Evolutionary conservation across 2,329 filamentous ascomycete genomes (phyloP), one percentile per base, ranked within the genome.

Genomic region (Neurospora crassa): DNA sequence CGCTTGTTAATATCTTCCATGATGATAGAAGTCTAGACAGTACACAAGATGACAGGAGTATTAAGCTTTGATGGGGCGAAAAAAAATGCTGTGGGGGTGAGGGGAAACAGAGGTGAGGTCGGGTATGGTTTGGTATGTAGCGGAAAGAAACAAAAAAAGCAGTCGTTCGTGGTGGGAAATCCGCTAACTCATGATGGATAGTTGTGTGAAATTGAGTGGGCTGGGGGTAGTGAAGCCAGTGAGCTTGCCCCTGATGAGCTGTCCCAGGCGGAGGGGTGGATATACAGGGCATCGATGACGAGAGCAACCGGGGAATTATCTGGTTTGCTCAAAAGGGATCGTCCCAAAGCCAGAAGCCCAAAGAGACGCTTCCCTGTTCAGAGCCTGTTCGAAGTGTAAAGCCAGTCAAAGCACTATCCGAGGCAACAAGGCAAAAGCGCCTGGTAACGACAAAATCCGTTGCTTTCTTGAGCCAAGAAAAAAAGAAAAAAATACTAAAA

Each of bases 1-100:
- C 80, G 80, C 77, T 82, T 80, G 85, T 89, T 84, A 88, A 87
- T 81, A 79, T 80, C 81, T 75, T 81, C 80, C 81, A 85, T 83
- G 76, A 72, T 75, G 73, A 77, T 68, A 74, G 73, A 75, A 67
- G 69, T 73, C 70, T 29, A 43, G 29, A 63, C 45, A 63, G 29
- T 45, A 70, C 34, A 72, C 37, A 69, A 69, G 67, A 47, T 73
- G 72, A 74, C 45, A 53, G 45, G 29, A 69, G 29, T 71, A 73
- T 70, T 70, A 68, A 72, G 67, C 68, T 71, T 53, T 70, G 73
- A 70, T 73, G 47, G 72, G 70, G 73, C 69, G 73, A 68, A 45
- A 40, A 73, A 72, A 73, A 70, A 72, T 69, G 71, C 70, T 73
- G 70, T 70, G 40, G 69, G 68, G 70, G 53, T 43, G 73, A 71